Conservation (phyloP, 1,139 yeast genomes). For the Lodderomyces margitis region DNA sequence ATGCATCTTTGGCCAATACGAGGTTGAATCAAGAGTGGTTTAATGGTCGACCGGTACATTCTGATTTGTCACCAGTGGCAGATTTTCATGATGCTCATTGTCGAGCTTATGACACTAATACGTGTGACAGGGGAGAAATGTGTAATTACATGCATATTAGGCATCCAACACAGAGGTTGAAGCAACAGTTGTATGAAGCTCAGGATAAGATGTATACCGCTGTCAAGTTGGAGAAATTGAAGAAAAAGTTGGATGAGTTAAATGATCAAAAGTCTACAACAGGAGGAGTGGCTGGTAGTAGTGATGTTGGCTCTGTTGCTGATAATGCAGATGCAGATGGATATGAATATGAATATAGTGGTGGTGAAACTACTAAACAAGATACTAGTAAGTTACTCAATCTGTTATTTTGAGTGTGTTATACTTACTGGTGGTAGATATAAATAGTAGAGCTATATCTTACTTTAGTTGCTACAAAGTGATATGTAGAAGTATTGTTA, state of each 20-base stretch:
- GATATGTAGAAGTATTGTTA: too few species aligned
- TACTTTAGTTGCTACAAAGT: too few species aligned
- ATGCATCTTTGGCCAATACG: constrained; percentile 61
- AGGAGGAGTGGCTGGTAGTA: not conserved
- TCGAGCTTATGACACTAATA: constrained; percentile 57
- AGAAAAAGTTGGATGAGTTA: constrained; percentile 5
- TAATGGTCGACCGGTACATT: constrained; percentile 72
- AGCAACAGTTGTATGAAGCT: constrained; percentile 34
- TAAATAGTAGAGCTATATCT: too few species aligned
- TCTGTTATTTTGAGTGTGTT: not conserved
- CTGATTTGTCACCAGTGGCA: constrained; percentile 76
- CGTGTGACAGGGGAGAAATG: constrained; percentile 73
- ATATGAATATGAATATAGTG: not conserved
- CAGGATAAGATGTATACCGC: constrained; percentile 33
- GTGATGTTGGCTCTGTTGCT: not conserved
- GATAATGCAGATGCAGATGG: not conserved
- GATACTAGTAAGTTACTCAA: not conserved
- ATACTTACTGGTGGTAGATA: too few species aligned
- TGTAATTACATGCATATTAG: constrained; percentile 88
- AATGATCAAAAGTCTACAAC: not conserved
- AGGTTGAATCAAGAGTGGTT: constrained; percentile 80
- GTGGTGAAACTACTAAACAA: not conserved
- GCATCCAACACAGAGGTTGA: constrained; percentile 49
- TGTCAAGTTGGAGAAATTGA: constrained; percentile 13
- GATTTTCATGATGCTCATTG: constrained; percentile 76